Percentiles rank a stretch among this genome's conserved stretches.
phyloP scores from a whole-genome alignment of 2,329 filamentous ascomycete genomes.

The Helotiales sp. region DNA sequence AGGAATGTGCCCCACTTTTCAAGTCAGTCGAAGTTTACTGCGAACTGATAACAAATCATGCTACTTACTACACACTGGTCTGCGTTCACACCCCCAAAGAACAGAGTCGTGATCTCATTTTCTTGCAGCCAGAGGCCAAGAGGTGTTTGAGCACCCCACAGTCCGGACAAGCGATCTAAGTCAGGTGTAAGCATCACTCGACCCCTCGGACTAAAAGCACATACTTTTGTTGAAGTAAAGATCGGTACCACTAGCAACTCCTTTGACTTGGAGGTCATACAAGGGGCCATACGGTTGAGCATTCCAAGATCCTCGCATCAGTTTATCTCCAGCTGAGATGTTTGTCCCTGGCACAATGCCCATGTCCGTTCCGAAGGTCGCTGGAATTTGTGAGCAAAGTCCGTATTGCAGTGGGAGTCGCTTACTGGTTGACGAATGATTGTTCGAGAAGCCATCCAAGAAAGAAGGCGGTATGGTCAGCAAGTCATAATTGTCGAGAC shows the following conservation, averaged over 20 bases:
- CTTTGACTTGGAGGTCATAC: constrained; percentile 29
- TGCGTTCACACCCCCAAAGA: constrained; percentile 36
- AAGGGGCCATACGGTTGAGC: constrained; percentile 34
- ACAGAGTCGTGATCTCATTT: constrained; percentile 35
- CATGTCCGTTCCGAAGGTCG: constrained; percentile 35
- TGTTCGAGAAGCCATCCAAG: constrained; percentile 30
- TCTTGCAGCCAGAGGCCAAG: constrained; percentile 34
- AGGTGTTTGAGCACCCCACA: constrained; percentile 36
- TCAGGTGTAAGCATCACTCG: not conserved
- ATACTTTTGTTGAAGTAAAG: constrained; percentile 34
- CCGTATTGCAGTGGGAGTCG: not conserved
- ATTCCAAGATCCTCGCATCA: constrained; percentile 34
- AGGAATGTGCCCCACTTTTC: constrained; percentile 32
- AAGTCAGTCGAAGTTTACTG: not conserved
- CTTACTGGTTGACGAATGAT: constrained; percentile 23
- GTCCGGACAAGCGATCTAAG: constrained; percentile 29
- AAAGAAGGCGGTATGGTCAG: constrained; percentile 34
- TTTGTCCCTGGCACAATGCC: constrained; percentile 29
- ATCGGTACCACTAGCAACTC: constrained; percentile 30
- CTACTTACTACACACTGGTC: constrained; percentile 32
- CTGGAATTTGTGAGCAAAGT: not conserved
- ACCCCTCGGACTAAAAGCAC: not conserved
- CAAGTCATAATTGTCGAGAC: constrained; percentile 33
- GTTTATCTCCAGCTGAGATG: constrained; percentile 29
- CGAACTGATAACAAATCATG: not conserved